Conservation (phyloP, 2,329 filamentous ascomycete species). For the Trichoderma koningiopsis region DNA sequence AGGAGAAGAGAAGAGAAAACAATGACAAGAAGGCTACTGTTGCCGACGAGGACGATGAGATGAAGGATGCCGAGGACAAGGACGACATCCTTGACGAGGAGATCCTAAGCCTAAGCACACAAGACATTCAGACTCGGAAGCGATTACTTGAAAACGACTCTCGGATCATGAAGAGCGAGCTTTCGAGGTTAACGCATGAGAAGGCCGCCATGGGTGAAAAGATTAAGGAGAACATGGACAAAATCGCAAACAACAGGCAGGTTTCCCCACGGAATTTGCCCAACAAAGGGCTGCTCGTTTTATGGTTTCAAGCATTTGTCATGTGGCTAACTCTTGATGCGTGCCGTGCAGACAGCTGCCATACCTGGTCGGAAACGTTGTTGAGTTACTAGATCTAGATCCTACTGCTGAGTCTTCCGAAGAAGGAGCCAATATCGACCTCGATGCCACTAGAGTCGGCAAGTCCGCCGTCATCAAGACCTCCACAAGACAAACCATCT, state of each 20-base stretch:
- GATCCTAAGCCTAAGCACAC: constrained; percentile 88
- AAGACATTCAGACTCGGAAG: constrained; percentile 89
- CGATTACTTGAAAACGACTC: constrained; percentile 96
- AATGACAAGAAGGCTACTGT: constrained; percentile 47
- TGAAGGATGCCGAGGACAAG: constrained; percentile 82
- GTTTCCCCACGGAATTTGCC: constrained; percentile 29
- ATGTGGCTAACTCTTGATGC: constrained; percentile 12
- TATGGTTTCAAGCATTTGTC: background rate
- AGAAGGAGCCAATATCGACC: constrained; percentile 97
- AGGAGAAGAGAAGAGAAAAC: constrained; percentile 57
- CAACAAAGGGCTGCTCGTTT: background rate
- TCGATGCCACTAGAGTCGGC: constrained; percentile 93
- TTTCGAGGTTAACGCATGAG: constrained; percentile 89
- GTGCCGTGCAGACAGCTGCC: constrained; percentile 75
- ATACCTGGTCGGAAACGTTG: constrained; percentile 97
- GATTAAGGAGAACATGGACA: constrained; percentile 98
- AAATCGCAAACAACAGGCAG: constrained; percentile 98
- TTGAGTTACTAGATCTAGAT: constrained; percentile 94
- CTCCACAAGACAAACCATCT: constrained; percentile 96
- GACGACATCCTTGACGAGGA: constrained; percentile 89
- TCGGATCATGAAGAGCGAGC: constrained; percentile 98
- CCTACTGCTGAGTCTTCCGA: constrained; percentile 94
- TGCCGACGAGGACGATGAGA: constrained; percentile 67
- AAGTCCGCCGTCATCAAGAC: constrained; percentile 99
- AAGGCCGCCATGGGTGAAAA: constrained; percentile 96